These are phyloP conservation scores for Silene vulgaris DNA, from an alignment of 179 eudicot genomes.

Conservation along the genomic window DNA sequence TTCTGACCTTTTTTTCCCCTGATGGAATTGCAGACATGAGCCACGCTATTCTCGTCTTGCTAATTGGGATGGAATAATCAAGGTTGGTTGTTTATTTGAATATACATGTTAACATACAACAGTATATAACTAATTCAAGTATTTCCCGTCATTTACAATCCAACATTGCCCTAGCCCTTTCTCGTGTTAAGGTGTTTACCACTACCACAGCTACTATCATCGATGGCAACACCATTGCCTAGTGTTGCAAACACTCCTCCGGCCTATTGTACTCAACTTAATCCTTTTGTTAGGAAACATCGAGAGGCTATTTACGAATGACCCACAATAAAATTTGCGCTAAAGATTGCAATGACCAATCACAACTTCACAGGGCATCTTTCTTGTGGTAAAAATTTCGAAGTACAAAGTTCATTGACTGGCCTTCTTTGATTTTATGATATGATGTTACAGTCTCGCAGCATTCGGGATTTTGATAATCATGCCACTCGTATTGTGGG, in stretches of 20 bases:
- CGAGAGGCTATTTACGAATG: not conserved
- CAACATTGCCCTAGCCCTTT: not conserved
- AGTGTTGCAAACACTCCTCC: not conserved
- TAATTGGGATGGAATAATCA: constrained; percentile 83
- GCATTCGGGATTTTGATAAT: constrained; percentile 85
- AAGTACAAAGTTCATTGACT: too few relatives aligned
- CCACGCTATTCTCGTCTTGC: constrained; percentile 77
- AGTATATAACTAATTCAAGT: not conserved
- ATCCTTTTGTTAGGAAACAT: too few relatives aligned
- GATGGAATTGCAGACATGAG: constrained; percentile 63
- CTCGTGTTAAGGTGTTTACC: not conserved
- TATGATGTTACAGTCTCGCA: constrained; percentile 55
- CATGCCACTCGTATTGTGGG: constrained; percentile 85
- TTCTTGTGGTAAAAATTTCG: too few relatives aligned
- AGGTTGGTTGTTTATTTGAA: constrained; percentile 39
- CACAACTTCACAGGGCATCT: too few relatives aligned
- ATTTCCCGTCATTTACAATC: not conserved
- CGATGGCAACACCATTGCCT: not conserved
- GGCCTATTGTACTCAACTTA: not conserved
- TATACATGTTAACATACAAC: not conserved
- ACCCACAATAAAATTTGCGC: not conserved
- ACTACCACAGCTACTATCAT: not conserved
- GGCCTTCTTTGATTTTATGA: constrained; percentile 18
- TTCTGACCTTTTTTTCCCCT: constrained; percentile 13
- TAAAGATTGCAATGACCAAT: too few relatives aligned